phyloP scores from a whole-genome alignment of 2,329 filamentous ascomycete genomes.

The Cordyceps tenuipes region DNA sequence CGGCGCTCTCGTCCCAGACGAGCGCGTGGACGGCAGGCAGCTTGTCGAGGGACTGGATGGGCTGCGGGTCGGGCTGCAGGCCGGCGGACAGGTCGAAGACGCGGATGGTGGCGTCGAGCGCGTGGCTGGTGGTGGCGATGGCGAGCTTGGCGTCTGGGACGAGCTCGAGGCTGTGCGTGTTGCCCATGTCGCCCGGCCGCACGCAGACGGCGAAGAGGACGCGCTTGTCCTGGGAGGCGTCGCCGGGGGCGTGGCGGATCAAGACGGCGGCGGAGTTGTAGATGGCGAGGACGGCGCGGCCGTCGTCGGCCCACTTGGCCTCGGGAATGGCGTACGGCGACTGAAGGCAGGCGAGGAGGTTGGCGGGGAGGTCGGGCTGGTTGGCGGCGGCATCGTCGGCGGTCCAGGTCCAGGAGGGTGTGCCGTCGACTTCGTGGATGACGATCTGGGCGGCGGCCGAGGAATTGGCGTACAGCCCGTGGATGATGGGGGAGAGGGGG shows the following conservation, averaged over 20 bases:
- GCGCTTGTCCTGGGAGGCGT: neutral
- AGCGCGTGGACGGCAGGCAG: slow-evolving; percentile 3
- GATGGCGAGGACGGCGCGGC: neutral
- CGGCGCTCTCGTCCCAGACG: slow-evolving; percentile 1
- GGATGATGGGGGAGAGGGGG: neutral
- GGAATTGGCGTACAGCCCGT: slow-evolving; percentile 1
- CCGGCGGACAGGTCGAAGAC: neutral
- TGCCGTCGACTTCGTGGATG: neutral
- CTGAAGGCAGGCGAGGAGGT: slow-evolving; percentile 6
- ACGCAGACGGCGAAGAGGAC: slow-evolving; percentile 6
- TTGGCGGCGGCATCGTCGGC: neutral
- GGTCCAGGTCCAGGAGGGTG: neutral
- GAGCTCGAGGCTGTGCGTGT: slow-evolving; percentile 10
- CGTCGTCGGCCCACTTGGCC: slow-evolving; percentile 6
- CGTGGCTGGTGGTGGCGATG: neutral
- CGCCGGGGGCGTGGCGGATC: neutral
- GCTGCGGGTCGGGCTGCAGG: neutral
- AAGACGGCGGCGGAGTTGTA: slow-evolving; percentile 7
- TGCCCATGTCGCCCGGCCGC: neutral
- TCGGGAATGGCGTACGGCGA: neutral
- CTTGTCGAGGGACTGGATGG: neutral
- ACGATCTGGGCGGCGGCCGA: neutral
- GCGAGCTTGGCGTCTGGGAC: slow-evolving; percentile 3
- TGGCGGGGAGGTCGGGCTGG: neutral
- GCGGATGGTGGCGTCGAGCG: neutral